Evolutionary conservation across 2,329 filamentous ascomycete species (phyloP), one percentile per base, ranked within the genome.

Genomic region (Hypoxylon rubiginosum): DNA sequence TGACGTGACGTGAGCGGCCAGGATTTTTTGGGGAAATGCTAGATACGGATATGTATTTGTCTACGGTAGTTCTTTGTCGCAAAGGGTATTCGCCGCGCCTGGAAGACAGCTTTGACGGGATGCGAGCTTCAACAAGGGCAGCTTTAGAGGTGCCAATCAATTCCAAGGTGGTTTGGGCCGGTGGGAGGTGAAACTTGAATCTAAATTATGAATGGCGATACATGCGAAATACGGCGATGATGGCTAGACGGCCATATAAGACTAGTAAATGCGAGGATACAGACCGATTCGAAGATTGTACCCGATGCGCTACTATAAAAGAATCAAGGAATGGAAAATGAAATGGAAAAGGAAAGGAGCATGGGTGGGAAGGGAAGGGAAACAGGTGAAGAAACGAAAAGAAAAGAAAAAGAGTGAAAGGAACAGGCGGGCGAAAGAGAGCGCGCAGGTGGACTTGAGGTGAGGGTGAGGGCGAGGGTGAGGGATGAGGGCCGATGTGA

Each of bases 161-260:
- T 63, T 70, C 53, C 56, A 55, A 32, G 46, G 45, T 56, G 53
- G 51, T 63, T 64, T 54, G 50, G 50, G 57, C 50, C 60, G 67
- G 58, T 64, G 53, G 57, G 63, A 21, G 64, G 52, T 60, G 57
- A 54, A 60, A 66, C 24, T 67, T 66, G 67, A 67, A 52, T 65
- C 64, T 72, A 74, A 58, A 69, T 67, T 68, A 73, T 70, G 65
- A 58, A 41, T 60, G 67, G 61, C 52, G 68, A 63, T 72, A 72
- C 69, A 66, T 64, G 60, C 54, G 57, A 52, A 59, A 49, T 15
- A 26, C 34, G 58, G 58, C 49, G 63, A 67, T 46, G 61, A 48
- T 46, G 58, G 46, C 39, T 21, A n/a, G 21, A 64, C 26, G 30
- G 26, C 21, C 62, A 69, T 64, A 69, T 59, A 62, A 21, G 41